Conservation (phyloP, 139 green algal genomes). For the Deuterostichococcus epilithicus region DNA sequence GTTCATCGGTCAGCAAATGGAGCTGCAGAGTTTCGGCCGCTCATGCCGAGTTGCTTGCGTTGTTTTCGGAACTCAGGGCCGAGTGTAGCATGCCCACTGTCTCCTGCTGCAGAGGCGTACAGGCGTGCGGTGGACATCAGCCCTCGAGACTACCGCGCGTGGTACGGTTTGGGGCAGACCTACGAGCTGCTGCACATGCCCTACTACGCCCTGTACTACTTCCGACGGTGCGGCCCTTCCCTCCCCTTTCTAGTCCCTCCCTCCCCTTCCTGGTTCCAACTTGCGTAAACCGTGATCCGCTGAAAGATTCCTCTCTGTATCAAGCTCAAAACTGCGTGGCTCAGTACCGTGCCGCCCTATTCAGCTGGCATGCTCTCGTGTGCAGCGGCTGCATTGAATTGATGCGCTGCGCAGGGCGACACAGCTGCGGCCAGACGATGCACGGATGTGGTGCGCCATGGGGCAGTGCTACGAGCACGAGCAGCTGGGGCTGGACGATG, state of each 20-base stretch:
- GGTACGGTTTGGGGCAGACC: constrained; percentile 96
- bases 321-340: background rate
- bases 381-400: no score
- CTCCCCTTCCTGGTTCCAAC: background rate
- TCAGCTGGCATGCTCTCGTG: background rate
- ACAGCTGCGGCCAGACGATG: constrained; percentile 77
- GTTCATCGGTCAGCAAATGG: background rate
- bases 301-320: background rate
- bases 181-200: constrained; percentile 96
- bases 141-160: constrained; percentile 89
- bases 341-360: background rate
- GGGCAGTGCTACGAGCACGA: constrained; percentile 89
- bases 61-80: background rate
- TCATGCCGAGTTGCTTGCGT: background rate
- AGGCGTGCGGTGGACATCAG: constrained; percentile 80
- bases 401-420: constrained; percentile 45
- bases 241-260: background rate
- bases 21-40: background rate
- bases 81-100: background rate
- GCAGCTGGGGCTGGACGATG: constrained; percentile 52
- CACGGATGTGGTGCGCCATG: constrained; percentile 97
- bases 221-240: constrained; percentile 21
- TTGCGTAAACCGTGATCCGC: background rate
- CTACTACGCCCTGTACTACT: constrained; percentile 88
- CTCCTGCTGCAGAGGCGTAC: constrained; percentile 69